Evolutionary conservation across 2,329 filamentous ascomycete genomes (phyloP).

Genomic region (Diaporthe sp.): DNA sequence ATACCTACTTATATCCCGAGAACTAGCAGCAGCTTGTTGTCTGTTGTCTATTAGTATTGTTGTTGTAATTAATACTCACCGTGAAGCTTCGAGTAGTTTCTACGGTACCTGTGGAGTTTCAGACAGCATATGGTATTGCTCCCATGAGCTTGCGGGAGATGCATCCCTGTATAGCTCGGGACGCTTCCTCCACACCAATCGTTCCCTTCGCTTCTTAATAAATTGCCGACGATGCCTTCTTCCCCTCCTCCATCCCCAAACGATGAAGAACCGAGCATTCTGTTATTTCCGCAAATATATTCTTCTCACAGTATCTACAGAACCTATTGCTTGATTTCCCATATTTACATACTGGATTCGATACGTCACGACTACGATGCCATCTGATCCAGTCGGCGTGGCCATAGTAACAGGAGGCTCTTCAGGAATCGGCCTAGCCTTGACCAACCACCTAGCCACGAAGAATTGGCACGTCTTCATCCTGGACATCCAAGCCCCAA

Average conservation of each 20-base stretch:
- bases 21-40: too few relatives aligned
- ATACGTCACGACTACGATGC: not conserved
- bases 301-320: not conserved
- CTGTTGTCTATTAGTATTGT: too few relatives aligned
- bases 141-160: too few relatives aligned
- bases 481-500: constrained; percentile 12
- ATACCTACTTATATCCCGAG: too few relatives aligned
- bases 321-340: not conserved
- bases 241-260: not conserved
- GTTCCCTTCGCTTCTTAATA: not conserved
- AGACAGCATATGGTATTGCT: not conserved
- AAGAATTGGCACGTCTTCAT: constrained; percentile 39
- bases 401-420: constrained; percentile 58
- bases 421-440: constrained; percentile 55
- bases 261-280: not conserved
- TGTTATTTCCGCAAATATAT: not conserved
- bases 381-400: constrained; percentile 22
- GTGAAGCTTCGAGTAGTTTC: too few relatives aligned
- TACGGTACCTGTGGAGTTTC: too few relatives aligned
- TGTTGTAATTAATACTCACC: too few relatives aligned
- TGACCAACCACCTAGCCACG: constrained; percentile 51
- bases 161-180: not conserved
- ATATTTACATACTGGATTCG: constrained; percentile 43
- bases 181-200: not conserved
- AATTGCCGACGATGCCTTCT: constrained; percentile 2